Evolutionary conservation across 495 filamentous ascomycete genomes (phyloP).

Genomic region (Pseudevernia furfuracea): DNA sequence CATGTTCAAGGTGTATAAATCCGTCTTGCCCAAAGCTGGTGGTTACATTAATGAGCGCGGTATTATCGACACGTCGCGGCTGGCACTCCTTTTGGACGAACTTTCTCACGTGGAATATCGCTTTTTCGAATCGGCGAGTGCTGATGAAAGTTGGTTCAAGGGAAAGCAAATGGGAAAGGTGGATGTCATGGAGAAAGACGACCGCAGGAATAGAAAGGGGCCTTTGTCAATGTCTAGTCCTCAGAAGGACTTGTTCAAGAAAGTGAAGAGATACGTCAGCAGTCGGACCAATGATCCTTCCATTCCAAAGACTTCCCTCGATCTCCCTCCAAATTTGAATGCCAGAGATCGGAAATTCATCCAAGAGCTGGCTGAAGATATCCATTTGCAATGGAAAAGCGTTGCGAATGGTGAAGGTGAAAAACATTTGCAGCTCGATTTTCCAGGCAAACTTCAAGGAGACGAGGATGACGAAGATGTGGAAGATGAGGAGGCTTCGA

Average conservation of each 20-base stretch:
- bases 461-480: slow-evolving; percentile 52
- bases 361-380: slow-evolving; percentile 73
- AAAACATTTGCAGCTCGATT: slow-evolving; percentile 67
- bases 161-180: slow-evolving; percentile 63
- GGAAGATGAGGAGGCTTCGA: slow-evolving; percentile 78
- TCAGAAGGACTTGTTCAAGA: slow-evolving; percentile 74
- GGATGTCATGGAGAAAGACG: slow-evolving; percentile 53
- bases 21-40: slow-evolving; percentile 74
- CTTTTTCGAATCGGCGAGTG: slow-evolving; percentile 82
- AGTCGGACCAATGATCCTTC: slow-evolving; percentile 41
- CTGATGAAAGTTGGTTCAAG: slow-evolving; percentile 87
- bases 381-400: slow-evolving; percentile 76
- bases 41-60: slow-evolving; percentile 97
- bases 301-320: slow-evolving; percentile 44
- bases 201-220: slow-evolving; percentile 40
- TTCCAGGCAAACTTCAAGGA: slow-evolving; percentile 50
- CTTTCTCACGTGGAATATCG: slow-evolving; percentile 78
- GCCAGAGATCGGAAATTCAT: slow-evolving; percentile 89
- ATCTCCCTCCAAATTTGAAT: slow-evolving; percentile 66
- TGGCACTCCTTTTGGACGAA: slow-evolving; percentile 73
- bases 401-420: slow-evolving; percentile 69
- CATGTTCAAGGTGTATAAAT: slow-evolving; percentile 97
- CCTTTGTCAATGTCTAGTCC: slow-evolving; percentile 67
- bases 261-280: slow-evolving; percentile 72
- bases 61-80: slow-evolving; percentile 73